Conservation (phyloP, 306 rosid genomes). For the Echinosophora koreensis region DNA sequence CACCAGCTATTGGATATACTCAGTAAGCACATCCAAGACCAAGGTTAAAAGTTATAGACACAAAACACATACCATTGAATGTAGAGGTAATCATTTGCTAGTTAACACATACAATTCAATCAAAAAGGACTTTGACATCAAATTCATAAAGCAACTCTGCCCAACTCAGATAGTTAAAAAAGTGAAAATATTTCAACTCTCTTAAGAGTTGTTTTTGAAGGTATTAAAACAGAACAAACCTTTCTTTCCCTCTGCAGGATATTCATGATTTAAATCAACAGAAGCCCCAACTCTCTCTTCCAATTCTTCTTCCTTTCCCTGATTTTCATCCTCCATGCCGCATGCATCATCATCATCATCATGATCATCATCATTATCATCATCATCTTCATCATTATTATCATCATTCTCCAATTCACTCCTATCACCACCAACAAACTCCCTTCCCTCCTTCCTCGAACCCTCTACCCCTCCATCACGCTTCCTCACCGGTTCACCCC, state of each 20-base stretch:
- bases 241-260: slow-evolving; percentile 36
- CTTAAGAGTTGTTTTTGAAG: background rate
- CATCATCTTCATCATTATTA: background rate
- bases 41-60: no score
- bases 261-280: slow-evolving; percentile 29
- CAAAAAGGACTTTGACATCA: slow-evolving; percentile 4
- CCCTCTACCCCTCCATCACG: slow-evolving; percentile 22
- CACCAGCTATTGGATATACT: no score
- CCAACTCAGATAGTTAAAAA: background rate
- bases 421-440: slow-evolving; percentile 1
- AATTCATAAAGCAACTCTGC: background rate
- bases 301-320: slow-evolving; percentile 31
- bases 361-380: background rate
- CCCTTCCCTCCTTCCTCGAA: slow-evolving; percentile 16
- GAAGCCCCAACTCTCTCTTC: slow-evolving; percentile 38
- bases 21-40: no score
- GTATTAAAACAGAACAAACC: slow-evolving; percentile 44
- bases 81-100: background rate
- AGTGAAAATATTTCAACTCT: background rate
- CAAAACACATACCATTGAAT: slow-evolving; percentile 1
- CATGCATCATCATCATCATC: slow-evolving; percentile 12
- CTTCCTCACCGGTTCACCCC: background rate
- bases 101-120: background rate
- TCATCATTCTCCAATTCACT: background rate
- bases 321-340: slow-evolving; percentile 37